Evolutionary conservation across 495 filamentous ascomycete genomes (phyloP).

Genomic region (Neurospora intermedia): DNA sequence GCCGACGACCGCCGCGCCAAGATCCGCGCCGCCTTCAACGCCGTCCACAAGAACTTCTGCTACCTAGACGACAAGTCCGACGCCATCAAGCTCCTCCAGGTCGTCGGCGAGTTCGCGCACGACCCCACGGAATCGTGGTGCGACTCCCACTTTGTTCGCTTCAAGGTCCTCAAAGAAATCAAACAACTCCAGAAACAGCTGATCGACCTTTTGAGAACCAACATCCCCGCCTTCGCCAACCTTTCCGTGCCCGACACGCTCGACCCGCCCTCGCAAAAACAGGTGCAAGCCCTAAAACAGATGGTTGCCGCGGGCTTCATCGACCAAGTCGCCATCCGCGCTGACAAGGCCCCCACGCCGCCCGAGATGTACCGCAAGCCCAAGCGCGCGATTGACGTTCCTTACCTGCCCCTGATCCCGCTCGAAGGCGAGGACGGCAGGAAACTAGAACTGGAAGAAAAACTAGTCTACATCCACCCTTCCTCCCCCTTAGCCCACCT

Average conservation of each 20-base stretch:
- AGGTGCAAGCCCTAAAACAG: conserved; percentile 75
- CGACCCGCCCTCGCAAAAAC: conserved; percentile 56
- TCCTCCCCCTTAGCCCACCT: conserved; percentile 65
- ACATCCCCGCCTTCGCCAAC: conserved; percentile 56
- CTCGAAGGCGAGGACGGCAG: conserved; percentile 35
- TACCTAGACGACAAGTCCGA: conserved; percentile 75
- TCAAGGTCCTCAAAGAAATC: conserved; percentile 78
- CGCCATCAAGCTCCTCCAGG: conserved; percentile 80
- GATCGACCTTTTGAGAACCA: conserved; percentile 62
- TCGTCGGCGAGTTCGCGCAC: conserved; percentile 73
- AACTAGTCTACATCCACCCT: conserved; percentile 72
- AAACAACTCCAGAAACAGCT: conserved; percentile 75
- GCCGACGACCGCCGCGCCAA: conserved; percentile 58
- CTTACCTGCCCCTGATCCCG: conserved; percentile 79
- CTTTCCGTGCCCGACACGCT: conserved; percentile 49
- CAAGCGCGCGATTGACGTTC: conserved; percentile 73
- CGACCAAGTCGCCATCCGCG: conserved; percentile 89
- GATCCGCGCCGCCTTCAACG: conserved; percentile 58
- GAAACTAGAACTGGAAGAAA: conserved; percentile 31
- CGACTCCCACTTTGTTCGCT: conserved; percentile 67
- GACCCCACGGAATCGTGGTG: conserved; percentile 62
- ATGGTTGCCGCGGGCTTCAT: conserved; percentile 89
- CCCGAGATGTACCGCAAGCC: conserved; percentile 62
- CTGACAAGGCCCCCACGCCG: conserved; percentile 67
- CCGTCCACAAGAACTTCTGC: conserved; percentile 67